Evolutionary conservation across 1,284 basidiomycete genomes (phyloP), one percentile per base, ranked within the genome.

Genomic region (Dichomitus squalens): DNA sequence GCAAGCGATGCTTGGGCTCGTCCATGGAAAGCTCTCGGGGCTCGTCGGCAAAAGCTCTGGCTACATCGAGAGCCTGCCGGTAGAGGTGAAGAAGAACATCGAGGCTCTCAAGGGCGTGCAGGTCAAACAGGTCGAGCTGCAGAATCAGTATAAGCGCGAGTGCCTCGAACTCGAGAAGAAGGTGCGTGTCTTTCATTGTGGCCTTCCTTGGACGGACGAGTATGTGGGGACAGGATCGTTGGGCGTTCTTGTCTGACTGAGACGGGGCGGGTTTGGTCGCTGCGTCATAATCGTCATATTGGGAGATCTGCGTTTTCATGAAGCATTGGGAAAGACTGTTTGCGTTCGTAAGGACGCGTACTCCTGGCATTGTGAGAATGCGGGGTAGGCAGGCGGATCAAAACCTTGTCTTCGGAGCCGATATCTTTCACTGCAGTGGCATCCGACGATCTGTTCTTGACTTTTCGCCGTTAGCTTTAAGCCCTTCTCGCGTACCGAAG

Each of bases 111-210:
- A 98, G 76, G 96, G 95, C 58, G 83, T 99, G 43, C 96, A 98
- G 76, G 87, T 88, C 65, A 90, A 96, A 79, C 95, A 98, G 77
- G 87, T 88, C 68, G 92, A 95, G 73, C 85, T 98, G 56, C 94
- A 98, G 75, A 91, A 92, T 70, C 86, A 96, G 80, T 97, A 96
- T 85, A 98, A 98, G 78, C 87, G 90, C 71, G 96, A 98, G 77
- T 94, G 95, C 70, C 83, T 98, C 57, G 95, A 96, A 76, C 84
- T 99, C 57, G 96, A 99, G 82, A 95, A 96, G 81, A 97, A 97
- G 82, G 93, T 93, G 65, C 49, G 83, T 66, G 38, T 53, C 29
- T 51, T 49, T 49, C 46, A n/a, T 27, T 34, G 23, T n/a, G 1
- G 9, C 27, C 36, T 27, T 31, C 41, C 44, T 33, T 38, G 20